Evolutionary conservation across 1,284 basidiomycete genomes (phyloP).

Genomic region (Cerioporus squamosus): DNA sequence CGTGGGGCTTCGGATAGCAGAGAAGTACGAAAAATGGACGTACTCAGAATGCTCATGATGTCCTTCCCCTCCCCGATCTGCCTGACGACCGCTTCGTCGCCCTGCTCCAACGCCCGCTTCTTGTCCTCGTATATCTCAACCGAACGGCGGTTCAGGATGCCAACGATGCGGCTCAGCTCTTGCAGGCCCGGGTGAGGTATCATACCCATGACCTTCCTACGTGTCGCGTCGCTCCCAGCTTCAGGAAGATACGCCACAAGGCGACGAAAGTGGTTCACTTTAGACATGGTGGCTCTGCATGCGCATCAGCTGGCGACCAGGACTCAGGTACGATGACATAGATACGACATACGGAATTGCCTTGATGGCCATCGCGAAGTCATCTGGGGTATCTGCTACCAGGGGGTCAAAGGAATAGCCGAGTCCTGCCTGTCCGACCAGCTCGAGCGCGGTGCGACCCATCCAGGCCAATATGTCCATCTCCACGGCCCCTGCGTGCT

Average conservation of each 20-base stretch:
- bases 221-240: slow-evolving; percentile 8
- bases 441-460: slow-evolving; percentile 34
- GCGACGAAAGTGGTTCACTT: neutral
- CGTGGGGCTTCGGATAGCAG: no score
- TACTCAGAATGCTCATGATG: slow-evolving; percentile 8
- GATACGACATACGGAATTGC: slow-evolving; percentile 21
- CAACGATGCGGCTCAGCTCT: slow-evolving; percentile 5
- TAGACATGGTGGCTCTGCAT: slow-evolving; percentile 3
- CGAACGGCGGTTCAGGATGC: slow-evolving; percentile 16
- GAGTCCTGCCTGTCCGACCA: slow-evolving; percentile 34
- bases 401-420: slow-evolving; percentile 36
- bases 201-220: slow-evolving; percentile 6
- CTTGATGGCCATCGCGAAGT: slow-evolving; percentile 28
- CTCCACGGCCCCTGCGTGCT: slow-evolving; percentile 1
- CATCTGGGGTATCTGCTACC: slow-evolving; percentile 18
- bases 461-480: slow-evolving; percentile 34
- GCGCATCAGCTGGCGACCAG: neutral
- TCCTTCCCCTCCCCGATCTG: slow-evolving; percentile 6
- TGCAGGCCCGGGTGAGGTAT: slow-evolving; percentile 10
- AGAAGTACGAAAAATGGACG: neutral
- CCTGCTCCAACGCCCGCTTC: slow-evolving; percentile 9
- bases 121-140: slow-evolving; percentile 14
- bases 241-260: slow-evolving; percentile 2
- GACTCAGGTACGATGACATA: no score
- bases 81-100: slow-evolving; percentile 1